Evolutionary conservation across 2,329 filamentous ascomycete species (phyloP).

Genomic region (Penicillium thymicola): DNA sequence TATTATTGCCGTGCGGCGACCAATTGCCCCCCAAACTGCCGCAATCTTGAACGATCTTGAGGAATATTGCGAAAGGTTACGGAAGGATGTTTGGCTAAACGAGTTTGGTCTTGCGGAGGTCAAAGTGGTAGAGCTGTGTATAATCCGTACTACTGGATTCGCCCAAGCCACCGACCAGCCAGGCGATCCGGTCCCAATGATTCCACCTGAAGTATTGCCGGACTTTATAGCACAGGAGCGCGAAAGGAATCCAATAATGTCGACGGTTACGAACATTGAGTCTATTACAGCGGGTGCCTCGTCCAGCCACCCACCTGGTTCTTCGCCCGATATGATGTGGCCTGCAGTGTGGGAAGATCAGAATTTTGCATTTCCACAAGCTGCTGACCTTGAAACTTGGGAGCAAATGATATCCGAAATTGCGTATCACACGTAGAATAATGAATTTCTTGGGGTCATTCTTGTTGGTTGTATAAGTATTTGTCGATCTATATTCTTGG

Average conservation of each 20-base stretch:
- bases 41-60: conserved; percentile 39
- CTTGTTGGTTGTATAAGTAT: neutral
- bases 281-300: neutral
- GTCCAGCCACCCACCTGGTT: neutral
- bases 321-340: conserved; percentile 11
- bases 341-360: conserved; percentile 11
- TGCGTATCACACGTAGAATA: conserved; percentile 10
- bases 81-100: conserved; percentile 42
- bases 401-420: conserved; percentile 16
- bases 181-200: neutral
- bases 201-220: conserved; percentile 1
- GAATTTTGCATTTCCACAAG: conserved; percentile 13
- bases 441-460: neutral
- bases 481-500: neutral
- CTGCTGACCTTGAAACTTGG: conserved; percentile 12
- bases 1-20: conserved; percentile 37
- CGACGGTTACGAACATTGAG: neutral
- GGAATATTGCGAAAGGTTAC: conserved; percentile 43
- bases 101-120: conserved; percentile 44
- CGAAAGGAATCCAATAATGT: neutral
- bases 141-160: conserved; percentile 19
- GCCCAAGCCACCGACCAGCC: neutral
- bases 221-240: neutral
- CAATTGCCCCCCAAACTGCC: conserved; percentile 23
- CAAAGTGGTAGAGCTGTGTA: conserved; percentile 44